Evolutionary conservation across 1,284 basidiomycete genomes (phyloP), one percentile per base, ranked within the genome.

Genomic region (Chondrostereum purpureum): DNA sequence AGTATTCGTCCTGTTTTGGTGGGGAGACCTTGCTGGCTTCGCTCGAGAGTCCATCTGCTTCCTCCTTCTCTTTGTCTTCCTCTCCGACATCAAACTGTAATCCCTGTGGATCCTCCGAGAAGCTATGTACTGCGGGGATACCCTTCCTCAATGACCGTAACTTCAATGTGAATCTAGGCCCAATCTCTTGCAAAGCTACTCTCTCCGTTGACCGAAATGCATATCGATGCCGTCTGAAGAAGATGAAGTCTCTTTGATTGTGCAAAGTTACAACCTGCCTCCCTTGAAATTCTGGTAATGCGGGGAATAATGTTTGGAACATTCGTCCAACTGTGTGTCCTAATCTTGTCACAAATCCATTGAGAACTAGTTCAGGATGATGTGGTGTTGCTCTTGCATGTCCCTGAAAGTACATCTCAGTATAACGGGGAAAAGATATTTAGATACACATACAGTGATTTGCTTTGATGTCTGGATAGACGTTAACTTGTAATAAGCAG

Each of bases 221-320:
- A 63, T 97, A 97, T 86, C 90, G 76, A 69, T 98, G 94, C 52
- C 96, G 73, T 48, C 96, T 73, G 74, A 99, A 97, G 70, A 99
- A 99, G 48, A 99, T 69, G 64, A 98, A 99, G 68, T 99, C 96
- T 45, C 96, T 80, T 63, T 98, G 94, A 59, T 98, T 98, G 64
- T 99, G 96, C 20, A 98, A 73, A 1, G 95, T 97, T 3, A 98
- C 93, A 12, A 98, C 94, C 66, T 99, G 96, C 35, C 96, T 77
- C 14, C 96, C 96, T 63, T 95, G 89, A 58, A 98, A 93, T 64
- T 96, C 89, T 0, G 95, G 94, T 52, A 97, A 75, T 12, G 90
- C 88, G 12, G 96, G 96, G 69, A 99, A 99, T 17, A 95, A 77
- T 1, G 90, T 90, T 57, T 97, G 95, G 64, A 99, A 92, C 70